Evolutionary conservation across 2,329 filamentous ascomycete genomes (phyloP).

Genomic region (Botrytis paeoniae): DNA sequence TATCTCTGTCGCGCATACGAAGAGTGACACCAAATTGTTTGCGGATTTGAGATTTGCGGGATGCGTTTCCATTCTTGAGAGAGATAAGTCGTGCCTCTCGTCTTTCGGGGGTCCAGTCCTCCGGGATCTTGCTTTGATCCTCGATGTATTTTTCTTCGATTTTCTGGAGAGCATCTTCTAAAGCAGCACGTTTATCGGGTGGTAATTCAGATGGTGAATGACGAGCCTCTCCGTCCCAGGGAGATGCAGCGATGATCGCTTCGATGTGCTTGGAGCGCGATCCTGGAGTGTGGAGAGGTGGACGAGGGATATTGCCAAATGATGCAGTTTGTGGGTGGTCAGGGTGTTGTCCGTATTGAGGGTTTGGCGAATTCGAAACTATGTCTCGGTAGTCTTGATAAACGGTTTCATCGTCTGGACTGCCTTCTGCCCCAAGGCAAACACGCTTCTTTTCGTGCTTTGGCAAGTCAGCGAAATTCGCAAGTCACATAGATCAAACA

Average conservation of each 20-base stretch:
- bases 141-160: conserved; percentile 25
- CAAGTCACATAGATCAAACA: conserved; percentile 5
- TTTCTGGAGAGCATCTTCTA: conserved; percentile 28
- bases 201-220: conserved; percentile 30
- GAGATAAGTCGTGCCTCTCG: conserved; percentile 23
- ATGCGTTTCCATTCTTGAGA: conserved; percentile 32
- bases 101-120: conserved; percentile 15
- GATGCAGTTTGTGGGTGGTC: neutral
- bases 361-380: neutral
- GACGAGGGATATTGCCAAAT: conserved; percentile 15
- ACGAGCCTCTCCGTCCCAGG: conserved; percentile 17
- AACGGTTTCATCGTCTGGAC: conserved; percentile 2
- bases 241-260: conserved; percentile 8
- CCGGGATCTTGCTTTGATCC: conserved; percentile 20
- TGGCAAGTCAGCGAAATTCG: neutral
- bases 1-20: conserved; percentile 34
- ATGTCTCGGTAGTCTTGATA: conserved; percentile 11
- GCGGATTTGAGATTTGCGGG: conserved; percentile 33
- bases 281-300: conserved; percentile 24
- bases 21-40: conserved; percentile 33
- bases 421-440: conserved; percentile 10
- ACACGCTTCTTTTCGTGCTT: conserved; percentile 22
- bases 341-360: neutral
- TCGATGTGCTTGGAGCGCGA: conserved; percentile 5
- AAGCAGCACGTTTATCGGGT: conserved; percentile 23